Conservation (phyloP, 1,139 yeast species). For the Hyphopichia buzzinii region DNA sequence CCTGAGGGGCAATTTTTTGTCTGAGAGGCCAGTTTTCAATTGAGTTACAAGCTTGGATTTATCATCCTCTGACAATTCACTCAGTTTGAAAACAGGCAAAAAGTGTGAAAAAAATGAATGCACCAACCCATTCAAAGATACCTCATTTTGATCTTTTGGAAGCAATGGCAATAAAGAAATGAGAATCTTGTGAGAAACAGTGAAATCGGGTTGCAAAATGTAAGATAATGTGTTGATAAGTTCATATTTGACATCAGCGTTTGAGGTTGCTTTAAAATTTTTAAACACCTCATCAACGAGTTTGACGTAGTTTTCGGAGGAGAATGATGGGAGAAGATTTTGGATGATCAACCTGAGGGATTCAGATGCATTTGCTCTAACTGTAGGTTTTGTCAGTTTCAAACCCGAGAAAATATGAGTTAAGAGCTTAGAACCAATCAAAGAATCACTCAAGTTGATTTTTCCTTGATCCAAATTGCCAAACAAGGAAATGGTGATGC, state of each 20-base stretch:
- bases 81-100: slow-evolving; percentile 13
- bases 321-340: slow-evolving; percentile 13
- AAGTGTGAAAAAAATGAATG: slow-evolving; percentile 48
- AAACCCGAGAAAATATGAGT: slow-evolving; percentile 61
- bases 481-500: slow-evolving; percentile 19
- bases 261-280: slow-evolving; percentile 57
- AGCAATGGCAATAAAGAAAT: slow-evolving; percentile 49
- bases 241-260: slow-evolving; percentile 62
- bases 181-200: slow-evolving; percentile 28
- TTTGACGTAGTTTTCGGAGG: slow-evolving; percentile 14
- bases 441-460: slow-evolving; percentile 15
- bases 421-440: slow-evolving; percentile 50
- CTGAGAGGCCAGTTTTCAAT: slow-evolving; percentile 58
- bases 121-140: slow-evolving; percentile 51
- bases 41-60: slow-evolving; percentile 20
- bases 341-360: slow-evolving; percentile 33
- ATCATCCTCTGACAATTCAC: slow-evolving; percentile 7
- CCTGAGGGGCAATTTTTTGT: slow-evolving; percentile 60
- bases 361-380: slow-evolving; percentile 52
- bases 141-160: slow-evolving; percentile 75
- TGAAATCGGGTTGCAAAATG: slow-evolving; percentile 5
- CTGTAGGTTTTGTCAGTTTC: slow-evolving; percentile 68
- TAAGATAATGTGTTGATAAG: slow-evolving; percentile 27
- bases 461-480: slow-evolving; percentile 4
- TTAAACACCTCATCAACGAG: slow-evolving; percentile 54